Evolutionary conservation across 176 grass and related monocot species (phyloP), one percentile per base, ranked within the genome.

Genomic region (Eremochloa ophiuroides): DNA sequence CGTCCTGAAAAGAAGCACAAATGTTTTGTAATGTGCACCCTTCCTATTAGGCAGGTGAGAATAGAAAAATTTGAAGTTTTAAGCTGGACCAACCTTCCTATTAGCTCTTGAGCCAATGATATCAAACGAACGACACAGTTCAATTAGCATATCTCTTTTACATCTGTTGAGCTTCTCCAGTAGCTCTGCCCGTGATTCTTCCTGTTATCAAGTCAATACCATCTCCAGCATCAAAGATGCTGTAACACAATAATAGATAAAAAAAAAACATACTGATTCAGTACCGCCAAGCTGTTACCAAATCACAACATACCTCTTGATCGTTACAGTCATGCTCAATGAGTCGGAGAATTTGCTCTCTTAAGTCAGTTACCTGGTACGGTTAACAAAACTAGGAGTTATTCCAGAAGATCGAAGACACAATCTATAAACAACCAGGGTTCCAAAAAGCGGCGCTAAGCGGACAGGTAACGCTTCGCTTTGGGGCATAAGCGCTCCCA

Each of bases 331-430:
- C 53, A 77, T 73, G 40, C 56, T 30, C 76, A 67, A 44, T 67
- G 70, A 91, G 76, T 42, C 66, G 81, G 29, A 84, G 71, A 42
- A 91, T 81, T 63, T 84, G 71, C 38, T 84, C 82, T 87, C 78
- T 87, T 59, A 91, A 77, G 20, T 87, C 81, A 77, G 38, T 23
- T 40, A 72, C 44, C 85, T 84, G 81, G 27, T 47, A 76, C 31
- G 26, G 75, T 56, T 55, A 38, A 65, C 22, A 51, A 44, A 30
- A 37, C 8, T 34, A 75, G n/a, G 76, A 10, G 46, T 82, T 33
- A 78, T 23, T 89, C 44, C 83, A 28, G 2, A 63, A 46, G 7
- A 55, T 30, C 35, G 35, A 37, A 43, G 27, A 58, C 33, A 69
- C 27, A 71, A 50, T 76, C 31, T 41, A 27, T 18, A 83, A n/a